These are phyloP conservation scores for Hysterium pulicare DNA, from an alignment of 2,329 filamentous ascomycete genomes.

Conservation along the genomic window DNA sequence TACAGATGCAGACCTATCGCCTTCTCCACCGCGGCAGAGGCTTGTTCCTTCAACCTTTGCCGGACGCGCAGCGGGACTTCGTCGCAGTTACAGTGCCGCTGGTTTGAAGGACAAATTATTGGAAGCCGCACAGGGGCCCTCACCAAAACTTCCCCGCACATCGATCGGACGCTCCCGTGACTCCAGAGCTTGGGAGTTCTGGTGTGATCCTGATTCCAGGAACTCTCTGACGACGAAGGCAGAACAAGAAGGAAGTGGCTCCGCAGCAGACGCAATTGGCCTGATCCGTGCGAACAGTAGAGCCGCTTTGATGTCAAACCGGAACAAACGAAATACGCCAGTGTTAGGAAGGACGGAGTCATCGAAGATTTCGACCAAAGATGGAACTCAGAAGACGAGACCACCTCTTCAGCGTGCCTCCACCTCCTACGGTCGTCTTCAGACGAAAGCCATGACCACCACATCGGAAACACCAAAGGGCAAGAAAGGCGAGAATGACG, in stretches of 20 bases:
- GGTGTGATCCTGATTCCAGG: slow-evolving; percentile 75
- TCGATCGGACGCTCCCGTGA: slow-evolving; percentile 76
- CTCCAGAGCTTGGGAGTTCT: slow-evolving; percentile 86
- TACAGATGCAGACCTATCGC: slow-evolving; percentile 63
- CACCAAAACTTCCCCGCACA: slow-evolving; percentile 43
- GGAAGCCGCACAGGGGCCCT: slow-evolving; percentile 25
- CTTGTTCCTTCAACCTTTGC: slow-evolving; percentile 41
- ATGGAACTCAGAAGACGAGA: slow-evolving; percentile 35
- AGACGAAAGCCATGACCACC: slow-evolving; percentile 15
- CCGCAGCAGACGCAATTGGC: slow-evolving; percentile 76
- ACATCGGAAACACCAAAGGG: slow-evolving; percentile 12
- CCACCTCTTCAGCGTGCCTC: slow-evolving; percentile 33
- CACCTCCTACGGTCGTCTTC: slow-evolving; percentile 34
- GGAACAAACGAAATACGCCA: slow-evolving; percentile 62
- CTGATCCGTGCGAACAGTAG: slow-evolving; percentile 69
- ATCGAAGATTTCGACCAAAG: slow-evolving; percentile 25
- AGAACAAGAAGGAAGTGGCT: slow-evolving; percentile 75
- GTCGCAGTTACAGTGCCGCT: slow-evolving; percentile 69
- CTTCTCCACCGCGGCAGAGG: slow-evolving; percentile 61
- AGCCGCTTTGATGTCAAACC: slow-evolving; percentile 51
- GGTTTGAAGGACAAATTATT: slow-evolving; percentile 35
- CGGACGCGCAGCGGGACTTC: slow-evolving; percentile 51
- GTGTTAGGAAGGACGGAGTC: slow-evolving; percentile 25
- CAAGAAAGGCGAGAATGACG: slow-evolving; percentile 37
- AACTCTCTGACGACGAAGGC: slow-evolving; percentile 72